Conservation (phyloP, 805 yeast genomes). For the Yarrowia bubula region DNA sequence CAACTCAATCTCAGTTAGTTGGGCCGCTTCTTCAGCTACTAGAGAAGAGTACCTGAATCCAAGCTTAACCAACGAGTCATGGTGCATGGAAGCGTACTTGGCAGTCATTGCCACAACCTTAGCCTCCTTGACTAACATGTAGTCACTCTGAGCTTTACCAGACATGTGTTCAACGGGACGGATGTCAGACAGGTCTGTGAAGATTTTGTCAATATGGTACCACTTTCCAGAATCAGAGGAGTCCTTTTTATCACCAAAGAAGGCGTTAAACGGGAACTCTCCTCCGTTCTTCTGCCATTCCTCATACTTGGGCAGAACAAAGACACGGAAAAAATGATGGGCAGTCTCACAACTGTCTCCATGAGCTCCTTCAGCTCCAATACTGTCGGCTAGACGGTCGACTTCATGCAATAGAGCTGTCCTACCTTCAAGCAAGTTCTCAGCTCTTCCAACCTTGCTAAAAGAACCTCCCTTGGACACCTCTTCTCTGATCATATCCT, state of each 20-base stretch:
- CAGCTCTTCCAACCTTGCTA: slow-evolving; percentile 27
- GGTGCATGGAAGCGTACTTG: slow-evolving; percentile 31
- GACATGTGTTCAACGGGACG: slow-evolving; percentile 37
- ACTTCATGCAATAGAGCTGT: slow-evolving; percentile 34
- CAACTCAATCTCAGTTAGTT: slow-evolving; percentile 39
- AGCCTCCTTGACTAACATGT: slow-evolving; percentile 34
- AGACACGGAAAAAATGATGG: slow-evolving; percentile 36
- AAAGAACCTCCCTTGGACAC: slow-evolving; percentile 16
- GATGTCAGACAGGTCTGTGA: slow-evolving; percentile 33
- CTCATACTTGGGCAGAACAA: slow-evolving; percentile 30
- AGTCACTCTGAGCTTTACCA: slow-evolving; percentile 32
- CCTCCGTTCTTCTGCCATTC: slow-evolving; percentile 15
- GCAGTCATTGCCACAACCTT: slow-evolving; percentile 39
- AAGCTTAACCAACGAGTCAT: slow-evolving; percentile 29
- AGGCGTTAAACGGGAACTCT: slow-evolving; percentile 7
- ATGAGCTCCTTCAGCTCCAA: slow-evolving; percentile 41
- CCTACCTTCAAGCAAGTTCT: slow-evolving; percentile 29
- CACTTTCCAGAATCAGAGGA: slow-evolving; percentile 29
- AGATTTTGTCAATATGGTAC: slow-evolving; percentile 33
- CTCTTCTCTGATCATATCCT: slow-evolving; percentile 29
- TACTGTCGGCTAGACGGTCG: slow-evolving; percentile 37
- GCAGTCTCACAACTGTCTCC: slow-evolving; percentile 45
- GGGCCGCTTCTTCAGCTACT: slow-evolving; percentile 41
- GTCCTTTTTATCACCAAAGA: not conserved
- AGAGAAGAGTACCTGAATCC: slow-evolving; percentile 37